phyloP scores from a whole-genome alignment of 192 early-diverging fungal genomes.

The Cetraspora pellucida region DNA sequence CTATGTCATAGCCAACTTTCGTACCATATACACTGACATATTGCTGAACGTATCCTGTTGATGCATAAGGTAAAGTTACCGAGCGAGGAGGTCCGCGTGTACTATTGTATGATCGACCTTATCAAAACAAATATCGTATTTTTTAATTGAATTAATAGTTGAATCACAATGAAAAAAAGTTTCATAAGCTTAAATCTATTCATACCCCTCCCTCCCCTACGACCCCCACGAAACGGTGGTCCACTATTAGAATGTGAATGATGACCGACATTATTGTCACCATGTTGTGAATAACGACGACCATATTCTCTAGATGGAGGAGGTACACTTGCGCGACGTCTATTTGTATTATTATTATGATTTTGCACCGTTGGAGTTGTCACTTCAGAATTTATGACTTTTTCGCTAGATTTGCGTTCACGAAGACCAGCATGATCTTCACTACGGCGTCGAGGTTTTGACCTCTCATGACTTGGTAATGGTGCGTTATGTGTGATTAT shows the following conservation, averaged over 20 bases:
- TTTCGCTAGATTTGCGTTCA: slow-evolving; percentile 25
- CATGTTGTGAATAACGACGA: slow-evolving; percentile 29
- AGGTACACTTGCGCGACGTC: slow-evolving; percentile 30
- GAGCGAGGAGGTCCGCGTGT: slow-evolving; percentile 21
- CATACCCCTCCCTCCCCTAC: slow-evolving; percentile 33
- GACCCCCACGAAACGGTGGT: slow-evolving; percentile 6
- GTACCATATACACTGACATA: slow-evolving; percentile 17
- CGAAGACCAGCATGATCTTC: slow-evolving; percentile 32
- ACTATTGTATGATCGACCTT: slow-evolving; percentile 29
- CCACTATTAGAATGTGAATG: slow-evolving; percentile 10
- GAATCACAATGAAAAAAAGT: not conserved
- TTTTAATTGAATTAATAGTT: not conserved
- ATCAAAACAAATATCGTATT: not conserved
- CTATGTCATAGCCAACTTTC: slow-evolving; percentile 39
- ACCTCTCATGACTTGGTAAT: slow-evolving; percentile 41
- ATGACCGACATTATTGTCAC: slow-evolving; percentile 26
- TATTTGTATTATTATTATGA: slow-evolving; percentile 16
- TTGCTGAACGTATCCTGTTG: not conserved
- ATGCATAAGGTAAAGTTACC: slow-evolving; percentile 10
- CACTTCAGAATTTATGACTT: slow-evolving; percentile 11
- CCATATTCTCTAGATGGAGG: slow-evolving; percentile 17
- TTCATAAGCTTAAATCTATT: not conserved
- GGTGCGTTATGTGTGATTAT: slow-evolving; percentile 58
- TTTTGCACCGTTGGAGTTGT: not conserved
- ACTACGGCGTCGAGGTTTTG: slow-evolving; percentile 37